These are phyloP conservation scores for Ceratonia siliqua DNA, from an alignment of 306 rosid genomes.

Conservation along the genomic window DNA sequence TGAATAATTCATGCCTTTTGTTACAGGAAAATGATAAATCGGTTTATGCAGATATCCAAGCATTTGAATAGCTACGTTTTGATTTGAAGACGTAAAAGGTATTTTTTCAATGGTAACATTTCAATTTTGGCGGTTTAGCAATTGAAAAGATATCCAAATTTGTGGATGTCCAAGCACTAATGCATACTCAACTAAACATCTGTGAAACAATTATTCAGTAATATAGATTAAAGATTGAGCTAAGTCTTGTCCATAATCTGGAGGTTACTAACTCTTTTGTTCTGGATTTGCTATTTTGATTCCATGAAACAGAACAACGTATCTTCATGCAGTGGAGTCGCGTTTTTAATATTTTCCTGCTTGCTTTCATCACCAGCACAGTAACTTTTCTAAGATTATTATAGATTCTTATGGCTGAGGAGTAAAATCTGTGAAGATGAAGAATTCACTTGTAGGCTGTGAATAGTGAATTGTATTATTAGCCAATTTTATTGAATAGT, in stretches of 20 bases:
- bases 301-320: not conserved
- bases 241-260: not conserved
- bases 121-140: not conserved
- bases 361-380: constrained; percentile 17
- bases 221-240: not conserved
- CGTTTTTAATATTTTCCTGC: constrained; percentile 12
- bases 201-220: too few species aligned
- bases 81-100: constrained; percentile 36
- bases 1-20: not conserved
- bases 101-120: not conserved
- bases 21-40: constrained; percentile 31
- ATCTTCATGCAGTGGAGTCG: constrained; percentile 26
- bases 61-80: constrained; percentile 26
- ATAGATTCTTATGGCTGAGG: not conserved
- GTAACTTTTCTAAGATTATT: constrained; percentile 15
- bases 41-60: constrained; percentile 25
- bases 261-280: not conserved
- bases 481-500: constrained; percentile 27
- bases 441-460: constrained; percentile 21
- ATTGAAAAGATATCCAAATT: not conserved
- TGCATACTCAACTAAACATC: not conserved
- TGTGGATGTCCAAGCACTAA: constrained; percentile 1
- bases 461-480: constrained; percentile 22
- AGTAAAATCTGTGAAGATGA: constrained; percentile 4
- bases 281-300: not conserved